Base-by-base conservation (phyloP, 192 early-diverging fungal genomes). In the Coemansia sp. region DNA sequence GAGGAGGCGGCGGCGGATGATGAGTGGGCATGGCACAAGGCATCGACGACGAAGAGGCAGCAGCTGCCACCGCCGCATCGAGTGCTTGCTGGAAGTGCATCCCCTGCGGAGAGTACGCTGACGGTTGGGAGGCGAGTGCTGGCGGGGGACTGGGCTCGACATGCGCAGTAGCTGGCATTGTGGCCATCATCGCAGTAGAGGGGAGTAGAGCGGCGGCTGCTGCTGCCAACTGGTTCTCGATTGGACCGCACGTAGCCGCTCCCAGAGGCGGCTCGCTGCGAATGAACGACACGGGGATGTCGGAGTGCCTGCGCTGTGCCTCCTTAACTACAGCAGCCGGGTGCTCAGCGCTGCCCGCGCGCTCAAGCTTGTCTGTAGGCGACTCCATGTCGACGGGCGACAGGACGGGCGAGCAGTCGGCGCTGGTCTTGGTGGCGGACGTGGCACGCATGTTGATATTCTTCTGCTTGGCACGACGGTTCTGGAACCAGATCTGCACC, bases 401-500 rank as follows among this genome's bases (percentile, higher is more conserved):
- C 48, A 31, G 31, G 6, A 31, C 27, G 21, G 55, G n/a, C 21
- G 53, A 38, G 31, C 55, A 53, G 62, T 23, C 29, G 2, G 45
- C 34, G 21, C 41, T 27, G 37, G 41, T 37, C 45, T 55, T 45
- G 34, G 37, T 19, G 60, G 61, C 62, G 3, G 75, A 63, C 8
- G 69, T 63, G 37, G 78, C 78, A 17, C 74, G 58, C 55, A 81
- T 51, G 53, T 73, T 58, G 74, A 81, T 73, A 68, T 83, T 85
- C 66, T 90, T 90, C 66, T 83, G 87, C 75, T 94, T 94, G 51
- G 91, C 92, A 42, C 92, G 87, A 23, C 90, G 81, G 81, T 94
- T 94, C 73, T 94, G 92, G 71, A 94, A 94, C 92, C 92, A 94
- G 42, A 92, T 90, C 76, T 92, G 91, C 61, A 94, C 89, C 42